Evolutionary conservation across 495 filamentous ascomycete species (phyloP).

Genomic region (Penicillium crystallinum): DNA sequence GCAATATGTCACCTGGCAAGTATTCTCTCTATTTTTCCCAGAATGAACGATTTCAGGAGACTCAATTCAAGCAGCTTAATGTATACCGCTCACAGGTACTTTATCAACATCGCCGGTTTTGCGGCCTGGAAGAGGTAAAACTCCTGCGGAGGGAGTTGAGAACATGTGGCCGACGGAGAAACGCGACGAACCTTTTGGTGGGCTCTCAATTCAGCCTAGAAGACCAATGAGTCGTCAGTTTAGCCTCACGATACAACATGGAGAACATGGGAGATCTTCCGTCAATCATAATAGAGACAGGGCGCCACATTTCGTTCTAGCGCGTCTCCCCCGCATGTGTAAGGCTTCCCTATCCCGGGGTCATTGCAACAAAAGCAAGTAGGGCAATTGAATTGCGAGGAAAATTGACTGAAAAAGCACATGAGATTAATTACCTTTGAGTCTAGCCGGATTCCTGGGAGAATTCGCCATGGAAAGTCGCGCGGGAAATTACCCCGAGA

Average conservation of each 20-base stretch:
- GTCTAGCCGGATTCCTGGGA: not conserved
- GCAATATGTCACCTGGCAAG: too few species aligned
- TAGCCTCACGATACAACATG: not conserved
- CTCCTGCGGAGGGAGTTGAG: conserved; percentile 21
- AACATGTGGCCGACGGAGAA: not conserved
- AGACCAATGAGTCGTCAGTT: not conserved
- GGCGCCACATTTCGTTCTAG: not conserved
- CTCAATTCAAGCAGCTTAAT: not conserved
- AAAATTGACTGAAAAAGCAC: not conserved
- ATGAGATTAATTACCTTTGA: not conserved
- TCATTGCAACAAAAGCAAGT: not conserved
- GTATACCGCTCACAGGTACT: not conserved
- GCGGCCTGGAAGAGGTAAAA: conserved; percentile 19
- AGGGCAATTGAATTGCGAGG: not conserved
- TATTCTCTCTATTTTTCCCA: too few species aligned
- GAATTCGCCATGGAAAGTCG: not conserved
- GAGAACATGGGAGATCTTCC: conserved; percentile 21
- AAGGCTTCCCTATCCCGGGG: not conserved
- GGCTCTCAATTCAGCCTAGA: too few species aligned
- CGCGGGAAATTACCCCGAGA: not conserved
- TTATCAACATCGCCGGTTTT: not conserved
- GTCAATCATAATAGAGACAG: conserved; percentile 26
- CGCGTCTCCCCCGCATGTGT: conserved; percentile 1
- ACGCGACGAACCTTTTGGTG: not conserved
- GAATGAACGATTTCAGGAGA: not conserved